These are phyloP conservation scores for Naganishia kalamii DNA, from an alignment of 768 basidiomycete species.

Conservation along the genomic window DNA sequence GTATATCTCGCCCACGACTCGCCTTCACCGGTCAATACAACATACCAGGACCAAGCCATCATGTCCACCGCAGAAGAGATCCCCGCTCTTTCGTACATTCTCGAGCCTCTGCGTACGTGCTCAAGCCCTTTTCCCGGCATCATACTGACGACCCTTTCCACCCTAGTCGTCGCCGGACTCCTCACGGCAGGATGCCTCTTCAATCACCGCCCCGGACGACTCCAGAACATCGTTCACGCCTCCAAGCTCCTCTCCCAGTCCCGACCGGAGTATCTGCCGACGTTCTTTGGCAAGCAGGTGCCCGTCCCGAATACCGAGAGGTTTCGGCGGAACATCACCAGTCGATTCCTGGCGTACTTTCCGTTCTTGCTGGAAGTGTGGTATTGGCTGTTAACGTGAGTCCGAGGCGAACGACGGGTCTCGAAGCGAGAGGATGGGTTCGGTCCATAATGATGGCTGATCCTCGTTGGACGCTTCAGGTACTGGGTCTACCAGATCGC, in stretches of 20 bases:
- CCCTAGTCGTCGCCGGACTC: constrained; percentile 32
- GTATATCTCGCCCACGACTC: no score
- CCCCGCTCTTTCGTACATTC: constrained; percentile 34
- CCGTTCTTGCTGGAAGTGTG: constrained; percentile 40
- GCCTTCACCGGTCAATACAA: no score
- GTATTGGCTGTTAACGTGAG: constrained; percentile 41
- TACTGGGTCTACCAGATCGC: constrained; percentile 40
- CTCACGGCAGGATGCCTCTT: constrained; percentile 32
- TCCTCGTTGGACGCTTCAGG: constrained; percentile 14
- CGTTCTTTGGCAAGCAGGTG: constrained; percentile 16
- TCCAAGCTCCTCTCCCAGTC: constrained; percentile 11
- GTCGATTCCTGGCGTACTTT: constrained; percentile 34
- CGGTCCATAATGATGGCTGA: neutral
- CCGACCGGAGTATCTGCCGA: constrained; percentile 10
- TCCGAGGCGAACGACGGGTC: neutral
- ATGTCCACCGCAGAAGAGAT: constrained; percentile 39
- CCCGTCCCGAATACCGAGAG: constrained; percentile 30
- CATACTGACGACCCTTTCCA: neutral
- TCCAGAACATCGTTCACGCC: constrained; percentile 30
- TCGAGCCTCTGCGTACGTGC: constrained; percentile 36
- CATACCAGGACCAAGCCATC: neutral
- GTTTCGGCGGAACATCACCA: constrained; percentile 30
- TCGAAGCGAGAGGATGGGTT: neutral
- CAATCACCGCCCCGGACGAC: constrained; percentile 26
- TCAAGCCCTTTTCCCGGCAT: neutral